Evolutionary conservation across 2,329 filamentous ascomycete genomes (phyloP), one percentile per base, ranked within the genome.

Genomic region (Geosmithia flava): DNA sequence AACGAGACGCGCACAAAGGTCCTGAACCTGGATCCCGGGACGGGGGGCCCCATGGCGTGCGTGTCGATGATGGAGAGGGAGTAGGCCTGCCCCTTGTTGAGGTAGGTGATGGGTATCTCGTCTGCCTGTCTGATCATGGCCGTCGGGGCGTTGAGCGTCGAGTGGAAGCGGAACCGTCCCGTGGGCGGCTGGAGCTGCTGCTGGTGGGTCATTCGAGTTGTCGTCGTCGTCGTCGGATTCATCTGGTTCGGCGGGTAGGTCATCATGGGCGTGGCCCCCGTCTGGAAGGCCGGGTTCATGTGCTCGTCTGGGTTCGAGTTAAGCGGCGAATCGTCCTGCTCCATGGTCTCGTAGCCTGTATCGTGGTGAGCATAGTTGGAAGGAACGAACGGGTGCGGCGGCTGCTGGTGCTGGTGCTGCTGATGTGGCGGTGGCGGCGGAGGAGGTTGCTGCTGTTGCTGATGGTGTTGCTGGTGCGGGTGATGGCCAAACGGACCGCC

Each of bases 31-130:
- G 83, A 71, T 8, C 80, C 81, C 4, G 75, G 75, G 0, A 70
- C 63, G 33, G 76, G 68, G 2, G 78, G 74, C 4, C 82, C 66
- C 1, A 75, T 70, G 2, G 84, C 78, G 6, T 74, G 71, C 0
- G 85, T 93, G 60, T 98, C 93, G 44, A 85, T 72, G 27, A 98
- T 77, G 2, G 86, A 85, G 17, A 98, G 71, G 0, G 87, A 86
- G 62, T 98, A 98, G 16, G 89, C 87, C 62, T 97, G 91, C 20
- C 91, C 90, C 66, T 97, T 97, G 69, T 98, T 98, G 17, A 98
- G 76, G 61, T 98, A 98, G 0, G 91, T 96, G n/a, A 97, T 80
- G 0, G 93, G 93, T 20, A 97, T 94, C 62, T 97, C 91, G 51
- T 94, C 85, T 1, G 81, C 68, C 52, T 89, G 82, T 63, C 86